These are phyloP conservation scores for Bimuria novae-zelandiae DNA, from an alignment of 2,329 filamentous ascomycete genomes.

Conservation along the genomic window DNA sequence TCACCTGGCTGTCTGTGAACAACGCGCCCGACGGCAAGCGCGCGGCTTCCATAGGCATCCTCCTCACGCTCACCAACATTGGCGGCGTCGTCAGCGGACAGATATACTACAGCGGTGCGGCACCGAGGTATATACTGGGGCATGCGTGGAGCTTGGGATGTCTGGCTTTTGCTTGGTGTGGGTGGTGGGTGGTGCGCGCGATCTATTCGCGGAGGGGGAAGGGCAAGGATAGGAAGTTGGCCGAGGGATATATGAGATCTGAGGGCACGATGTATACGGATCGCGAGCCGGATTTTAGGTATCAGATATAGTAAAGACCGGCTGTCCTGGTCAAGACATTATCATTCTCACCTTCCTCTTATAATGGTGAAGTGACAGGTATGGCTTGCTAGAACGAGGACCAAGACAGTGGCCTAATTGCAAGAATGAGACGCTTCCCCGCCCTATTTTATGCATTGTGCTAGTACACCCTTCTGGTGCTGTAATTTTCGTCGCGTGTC, in stretches of 20 bases:
- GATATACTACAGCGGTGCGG: conserved; percentile 37
- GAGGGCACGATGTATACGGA: conserved; percentile 32
- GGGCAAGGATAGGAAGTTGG: conserved; percentile 35
- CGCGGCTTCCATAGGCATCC: conserved; percentile 37
- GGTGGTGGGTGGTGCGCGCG: conserved; percentile 43
- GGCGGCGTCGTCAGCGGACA: conserved; percentile 41
- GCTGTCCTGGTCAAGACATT: no score
- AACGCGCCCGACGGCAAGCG: conserved; percentile 40
- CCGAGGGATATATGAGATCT: conserved; percentile 23
- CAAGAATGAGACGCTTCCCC: no score
- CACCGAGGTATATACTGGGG: conserved; percentile 33
- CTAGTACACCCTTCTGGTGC: no score
- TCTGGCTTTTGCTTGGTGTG: conserved; percentile 43
- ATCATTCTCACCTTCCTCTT: no score
- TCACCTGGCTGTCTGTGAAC: conserved; percentile 40
- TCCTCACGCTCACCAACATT: conserved; percentile 40
- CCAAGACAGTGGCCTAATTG: no score
- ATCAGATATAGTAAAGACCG: conserved; percentile 26
- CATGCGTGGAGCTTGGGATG: conserved; percentile 47
- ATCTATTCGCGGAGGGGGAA: conserved; percentile 41
- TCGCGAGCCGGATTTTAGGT: conserved; percentile 37
- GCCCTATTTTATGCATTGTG: no score
- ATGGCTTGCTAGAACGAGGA: no score
- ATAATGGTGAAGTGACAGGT: background rate
- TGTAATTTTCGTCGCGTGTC: no score